phyloP scores from a whole-genome alignment of 2,329 filamentous ascomycete species.

The Cladophialophora chaetospira region DNA sequence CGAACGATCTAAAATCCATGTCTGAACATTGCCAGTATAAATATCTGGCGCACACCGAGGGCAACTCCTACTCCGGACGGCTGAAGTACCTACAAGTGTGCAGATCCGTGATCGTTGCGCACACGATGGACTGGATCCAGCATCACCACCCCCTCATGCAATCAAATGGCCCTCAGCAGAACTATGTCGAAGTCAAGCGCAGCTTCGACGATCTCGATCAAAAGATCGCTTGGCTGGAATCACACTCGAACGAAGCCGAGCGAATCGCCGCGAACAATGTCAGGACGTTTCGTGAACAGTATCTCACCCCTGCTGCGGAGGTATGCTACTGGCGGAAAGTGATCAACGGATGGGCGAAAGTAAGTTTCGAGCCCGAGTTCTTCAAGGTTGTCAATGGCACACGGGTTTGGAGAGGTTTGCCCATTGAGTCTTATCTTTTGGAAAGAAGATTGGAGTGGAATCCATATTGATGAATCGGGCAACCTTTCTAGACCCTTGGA shows the following conservation, averaged over 20 bases:
- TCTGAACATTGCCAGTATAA: slow-evolving; percentile 58
- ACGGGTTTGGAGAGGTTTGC: slow-evolving; percentile 38
- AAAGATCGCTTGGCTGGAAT: slow-evolving; percentile 48
- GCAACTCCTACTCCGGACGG: slow-evolving; percentile 56
- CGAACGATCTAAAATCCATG: slow-evolving; percentile 50
- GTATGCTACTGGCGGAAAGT: slow-evolving; percentile 58
- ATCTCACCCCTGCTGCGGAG: slow-evolving; percentile 57
- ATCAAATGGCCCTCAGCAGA: slow-evolving; percentile 50
- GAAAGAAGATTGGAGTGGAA: slow-evolving; percentile 31
- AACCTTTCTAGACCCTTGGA: too few relatives aligned
- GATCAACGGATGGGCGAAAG: slow-evolving; percentile 43
- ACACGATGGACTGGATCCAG: slow-evolving; percentile 52
- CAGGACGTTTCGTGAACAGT: slow-evolving; percentile 53
- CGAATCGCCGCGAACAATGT: slow-evolving; percentile 54
- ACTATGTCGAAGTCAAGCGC: slow-evolving; percentile 51
- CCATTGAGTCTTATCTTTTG: slow-evolving; percentile 47
- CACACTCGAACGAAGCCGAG: slow-evolving; percentile 48
- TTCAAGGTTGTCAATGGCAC: slow-evolving; percentile 38
- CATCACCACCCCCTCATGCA: slow-evolving; percentile 52
- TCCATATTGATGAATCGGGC: slow-evolving; percentile 30
- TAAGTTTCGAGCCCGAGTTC: slow-evolving; percentile 46
- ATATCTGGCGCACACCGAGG: slow-evolving; percentile 57
- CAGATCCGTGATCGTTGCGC: slow-evolving; percentile 52
- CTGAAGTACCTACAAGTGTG: slow-evolving; percentile 58
- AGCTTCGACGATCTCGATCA: slow-evolving; percentile 60